Conservation (phyloP, 2,329 filamentous ascomycete genomes). For the Xylariomycetidae sp. region DNA sequence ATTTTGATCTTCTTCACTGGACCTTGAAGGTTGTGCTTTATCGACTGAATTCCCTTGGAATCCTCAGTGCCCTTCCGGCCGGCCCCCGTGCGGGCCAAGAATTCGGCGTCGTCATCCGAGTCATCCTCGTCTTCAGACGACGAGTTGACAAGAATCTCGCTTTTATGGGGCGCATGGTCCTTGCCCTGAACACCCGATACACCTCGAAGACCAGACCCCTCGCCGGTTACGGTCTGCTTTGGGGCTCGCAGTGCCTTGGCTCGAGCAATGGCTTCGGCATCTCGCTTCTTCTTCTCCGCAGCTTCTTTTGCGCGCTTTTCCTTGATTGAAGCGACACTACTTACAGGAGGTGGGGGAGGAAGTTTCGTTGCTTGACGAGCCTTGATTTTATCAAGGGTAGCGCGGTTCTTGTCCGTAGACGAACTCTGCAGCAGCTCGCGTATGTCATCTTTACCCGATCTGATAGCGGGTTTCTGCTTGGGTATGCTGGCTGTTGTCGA, state of each 20-base stretch:
- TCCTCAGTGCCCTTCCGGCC: slow-evolving; percentile 43
- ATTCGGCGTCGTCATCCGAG: slow-evolving; percentile 54
- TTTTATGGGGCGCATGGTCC: slow-evolving; percentile 68
- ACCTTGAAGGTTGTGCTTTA: slow-evolving; percentile 55
- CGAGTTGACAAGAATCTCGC: slow-evolving; percentile 87
- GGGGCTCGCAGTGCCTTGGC: slow-evolving; percentile 57
- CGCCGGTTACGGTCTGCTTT: slow-evolving; percentile 57
- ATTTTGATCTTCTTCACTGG: slow-evolving; percentile 83
- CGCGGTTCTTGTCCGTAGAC: slow-evolving; percentile 39
- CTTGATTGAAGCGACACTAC: slow-evolving; percentile 55
- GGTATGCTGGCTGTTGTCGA: too few species aligned
- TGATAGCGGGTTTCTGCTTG: slow-evolving; percentile 16
- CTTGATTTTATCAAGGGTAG: slow-evolving; percentile 43
- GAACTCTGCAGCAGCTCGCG: slow-evolving; percentile 39
- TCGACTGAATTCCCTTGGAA: slow-evolving; percentile 41
- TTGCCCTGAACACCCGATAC: slow-evolving; percentile 69
- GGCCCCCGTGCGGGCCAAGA: slow-evolving; percentile 43
- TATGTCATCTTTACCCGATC: slow-evolving; percentile 43
- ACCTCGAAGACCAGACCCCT: slow-evolving; percentile 72
- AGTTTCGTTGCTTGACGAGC: slow-evolving; percentile 26
- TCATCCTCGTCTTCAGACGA: slow-evolving; percentile 71
- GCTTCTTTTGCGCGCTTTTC: slow-evolving; percentile 70
- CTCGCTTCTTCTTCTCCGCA: slow-evolving; percentile 68
- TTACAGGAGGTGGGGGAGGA: slow-evolving; percentile 29
- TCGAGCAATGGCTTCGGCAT: slow-evolving; percentile 66